phyloP scores from a whole-genome alignment of 116 monocot species.

The Dioscorea cayenensis region DNA sequence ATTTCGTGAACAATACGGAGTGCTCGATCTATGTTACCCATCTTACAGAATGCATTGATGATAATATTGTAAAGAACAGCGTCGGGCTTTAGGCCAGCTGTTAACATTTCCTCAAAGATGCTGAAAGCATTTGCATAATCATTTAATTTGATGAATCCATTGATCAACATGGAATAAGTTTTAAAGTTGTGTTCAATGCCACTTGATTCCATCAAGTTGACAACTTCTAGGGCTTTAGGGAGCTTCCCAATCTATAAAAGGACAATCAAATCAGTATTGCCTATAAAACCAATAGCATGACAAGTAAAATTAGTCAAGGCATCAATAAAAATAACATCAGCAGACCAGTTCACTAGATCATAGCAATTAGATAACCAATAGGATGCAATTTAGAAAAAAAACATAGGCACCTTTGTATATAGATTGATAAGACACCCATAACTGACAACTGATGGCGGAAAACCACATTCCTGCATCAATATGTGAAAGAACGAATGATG shows the following conservation, averaged over 20 bases:
- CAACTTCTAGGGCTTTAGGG: slow-evolving; percentile 67
- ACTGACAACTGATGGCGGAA: slow-evolving; percentile 74
- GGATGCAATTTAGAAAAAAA: not conserved
- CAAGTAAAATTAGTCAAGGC: not conserved
- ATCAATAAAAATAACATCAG: too few species aligned
- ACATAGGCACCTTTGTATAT: slow-evolving; percentile 67
- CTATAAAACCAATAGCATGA: not conserved
- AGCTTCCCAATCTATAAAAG: slow-evolving; percentile 70
- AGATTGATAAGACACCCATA: slow-evolving; percentile 96
- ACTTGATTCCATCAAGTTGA: slow-evolving; percentile 59
- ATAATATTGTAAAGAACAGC: slow-evolving; percentile 80
- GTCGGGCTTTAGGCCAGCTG: slow-evolving; percentile 68
- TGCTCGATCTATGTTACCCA: slow-evolving; percentile 89
- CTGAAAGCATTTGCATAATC: slow-evolving; percentile 93
- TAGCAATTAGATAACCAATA: not conserved
- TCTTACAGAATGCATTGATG: slow-evolving; percentile 90
- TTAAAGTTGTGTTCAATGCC: slow-evolving; percentile 85
- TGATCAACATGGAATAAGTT: slow-evolving; percentile 96
- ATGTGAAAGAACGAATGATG: slow-evolving; percentile 5
- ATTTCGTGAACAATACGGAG: slow-evolving; percentile 69
- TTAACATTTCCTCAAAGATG: slow-evolving; percentile 82
- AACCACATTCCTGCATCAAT: slow-evolving; percentile 80
- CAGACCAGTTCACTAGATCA: not conserved
- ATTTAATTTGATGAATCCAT: slow-evolving; percentile 75
- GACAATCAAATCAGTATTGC: not conserved